Conservation (phyloP, 805 yeast genomes). For the Pichia membranifaciens region DNA sequence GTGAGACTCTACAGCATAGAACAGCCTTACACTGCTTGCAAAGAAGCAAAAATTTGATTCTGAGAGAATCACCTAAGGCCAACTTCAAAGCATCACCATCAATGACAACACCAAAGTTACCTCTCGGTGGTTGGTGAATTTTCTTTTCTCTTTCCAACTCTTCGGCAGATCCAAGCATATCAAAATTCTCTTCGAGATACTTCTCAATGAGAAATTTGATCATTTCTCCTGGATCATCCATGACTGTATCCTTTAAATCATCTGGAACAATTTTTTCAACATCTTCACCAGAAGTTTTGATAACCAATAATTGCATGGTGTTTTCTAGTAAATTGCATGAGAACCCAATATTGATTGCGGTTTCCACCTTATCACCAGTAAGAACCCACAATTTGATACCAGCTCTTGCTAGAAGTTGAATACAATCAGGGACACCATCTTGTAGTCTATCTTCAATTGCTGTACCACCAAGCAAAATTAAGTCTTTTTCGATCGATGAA, state of each 20-base stretch:
- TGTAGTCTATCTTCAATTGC: conserved; percentile 83
- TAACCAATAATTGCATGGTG: conserved; percentile 68
- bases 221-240: conserved; percentile 24
- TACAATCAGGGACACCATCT: conserved; percentile 83
- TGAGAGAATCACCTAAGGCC: conserved; percentile 37
- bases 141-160: conserved; percentile 52
- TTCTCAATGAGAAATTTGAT: conserved; percentile 46
- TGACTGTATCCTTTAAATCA: conserved; percentile 21
- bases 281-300: conserved; percentile 56
- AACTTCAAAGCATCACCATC: conserved; percentile 74
- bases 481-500: conserved; percentile 62
- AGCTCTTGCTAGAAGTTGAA: conserved; percentile 60
- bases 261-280: conserved; percentile 37
- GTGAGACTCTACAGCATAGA: conserved; percentile 82
- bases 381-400: conserved; percentile 83
- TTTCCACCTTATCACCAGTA: conserved; percentile 86
- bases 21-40: conserved; percentile 81
- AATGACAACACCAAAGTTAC: conserved; percentile 62
- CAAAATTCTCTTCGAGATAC: conserved; percentile 50
- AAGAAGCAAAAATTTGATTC: conserved; percentile 56
- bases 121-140: conserved; percentile 62
- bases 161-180: conserved; percentile 51
- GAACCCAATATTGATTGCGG: conserved; percentile 83
- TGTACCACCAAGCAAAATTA: conserved; percentile 70
- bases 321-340: conserved; percentile 72